phyloP scores from a whole-genome alignment of 805 yeast species.

The Candida lessepsii region DNA sequence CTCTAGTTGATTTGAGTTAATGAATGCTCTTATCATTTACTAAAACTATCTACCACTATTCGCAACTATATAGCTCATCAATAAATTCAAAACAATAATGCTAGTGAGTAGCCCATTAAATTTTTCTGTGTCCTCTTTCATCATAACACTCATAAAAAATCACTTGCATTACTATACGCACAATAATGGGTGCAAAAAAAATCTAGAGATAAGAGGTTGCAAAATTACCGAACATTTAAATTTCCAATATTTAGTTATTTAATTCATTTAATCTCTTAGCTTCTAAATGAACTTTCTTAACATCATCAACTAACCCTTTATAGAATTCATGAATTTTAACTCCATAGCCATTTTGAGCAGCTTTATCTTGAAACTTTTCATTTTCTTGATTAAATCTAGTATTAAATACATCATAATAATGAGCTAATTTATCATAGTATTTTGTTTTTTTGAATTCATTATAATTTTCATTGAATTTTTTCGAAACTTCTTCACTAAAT shows the following conservation, averaged over 20 bases:
- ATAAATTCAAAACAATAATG: too few species aligned
- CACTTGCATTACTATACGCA: too few species aligned
- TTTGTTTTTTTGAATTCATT: constrained; percentile 9
- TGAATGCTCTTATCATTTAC: too few species aligned
- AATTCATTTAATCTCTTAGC: constrained; percentile 69
- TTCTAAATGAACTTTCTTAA: constrained; percentile 65
- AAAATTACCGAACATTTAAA: too few species aligned
- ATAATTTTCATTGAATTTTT: constrained; percentile 3
- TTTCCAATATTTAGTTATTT: constrained; percentile 32
- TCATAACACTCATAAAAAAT: too few species aligned
- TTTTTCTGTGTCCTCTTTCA: too few species aligned
- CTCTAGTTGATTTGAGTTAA: too few species aligned
- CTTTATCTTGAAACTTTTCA: constrained; percentile 18
- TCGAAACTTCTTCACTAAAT: constrained; percentile 5
- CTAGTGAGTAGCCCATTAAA: too few species aligned
- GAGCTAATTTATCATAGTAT: constrained; percentile 34
- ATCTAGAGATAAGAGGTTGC: too few species aligned
- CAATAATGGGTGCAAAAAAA: too few species aligned
- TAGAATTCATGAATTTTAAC: constrained; percentile 61
- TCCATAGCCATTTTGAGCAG: constrained; percentile 51
- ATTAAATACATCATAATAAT: constrained; percentile 45
- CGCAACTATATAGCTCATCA: too few species aligned
- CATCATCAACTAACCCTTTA: constrained; percentile 52
- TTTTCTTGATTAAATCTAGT: not conserved
- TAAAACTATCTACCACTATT: too few species aligned